phyloP scores from a whole-genome alignment of 1,284 basidiomycete genomes.

The Apiotrichum siamense region DNA sequence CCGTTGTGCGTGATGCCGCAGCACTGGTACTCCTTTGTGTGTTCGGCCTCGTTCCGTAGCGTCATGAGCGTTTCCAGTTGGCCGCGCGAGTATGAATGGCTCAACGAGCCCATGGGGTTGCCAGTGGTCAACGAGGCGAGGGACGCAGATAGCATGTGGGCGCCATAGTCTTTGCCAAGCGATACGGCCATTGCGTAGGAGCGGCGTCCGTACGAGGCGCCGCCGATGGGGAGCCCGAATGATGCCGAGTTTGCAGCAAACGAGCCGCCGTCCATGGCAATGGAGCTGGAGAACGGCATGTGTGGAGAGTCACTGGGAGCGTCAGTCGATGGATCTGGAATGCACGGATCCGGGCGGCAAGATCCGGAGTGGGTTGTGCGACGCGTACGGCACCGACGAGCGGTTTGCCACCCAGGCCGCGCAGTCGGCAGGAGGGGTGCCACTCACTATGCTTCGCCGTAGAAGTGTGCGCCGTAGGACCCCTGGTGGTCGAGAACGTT shows the following conservation, averaged over 20 bases:
- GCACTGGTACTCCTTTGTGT: constrained; percentile 40
- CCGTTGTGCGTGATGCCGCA: constrained; percentile 34
- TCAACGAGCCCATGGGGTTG: constrained; percentile 18
- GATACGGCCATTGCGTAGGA: constrained; percentile 41
- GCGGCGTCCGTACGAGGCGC: constrained; percentile 25
- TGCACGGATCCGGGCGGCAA: not conserved
- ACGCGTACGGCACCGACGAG: no score
- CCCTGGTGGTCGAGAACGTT: constrained; percentile 19
- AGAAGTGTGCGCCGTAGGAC: constrained; percentile 38
- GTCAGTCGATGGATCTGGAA: constrained; percentile 1
- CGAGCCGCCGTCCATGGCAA: constrained; percentile 40
- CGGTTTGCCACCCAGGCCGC: no score
- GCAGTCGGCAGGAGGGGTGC: not conserved
- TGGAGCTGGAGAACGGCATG: constrained; percentile 34
- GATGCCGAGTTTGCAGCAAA: constrained; percentile 30
- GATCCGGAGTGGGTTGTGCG: no score
- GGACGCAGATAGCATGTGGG: constrained; percentile 30
- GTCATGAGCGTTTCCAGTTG: constrained; percentile 38
- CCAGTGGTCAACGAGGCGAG: constrained; percentile 37
- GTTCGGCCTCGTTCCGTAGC: constrained; percentile 33
- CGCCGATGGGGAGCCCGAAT: constrained; percentile 26
- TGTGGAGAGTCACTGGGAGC: constrained; percentile 32
- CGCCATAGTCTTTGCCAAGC: constrained; percentile 14
- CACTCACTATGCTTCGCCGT: constrained; percentile 38
- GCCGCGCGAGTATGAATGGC: constrained; percentile 33